Percentiles rank a stretch among this genome's conserved stretches.
Evolutionary conservation across 148 eudicot species (phyloP).

Genomic region (Nepenthes gracilis): DNA sequence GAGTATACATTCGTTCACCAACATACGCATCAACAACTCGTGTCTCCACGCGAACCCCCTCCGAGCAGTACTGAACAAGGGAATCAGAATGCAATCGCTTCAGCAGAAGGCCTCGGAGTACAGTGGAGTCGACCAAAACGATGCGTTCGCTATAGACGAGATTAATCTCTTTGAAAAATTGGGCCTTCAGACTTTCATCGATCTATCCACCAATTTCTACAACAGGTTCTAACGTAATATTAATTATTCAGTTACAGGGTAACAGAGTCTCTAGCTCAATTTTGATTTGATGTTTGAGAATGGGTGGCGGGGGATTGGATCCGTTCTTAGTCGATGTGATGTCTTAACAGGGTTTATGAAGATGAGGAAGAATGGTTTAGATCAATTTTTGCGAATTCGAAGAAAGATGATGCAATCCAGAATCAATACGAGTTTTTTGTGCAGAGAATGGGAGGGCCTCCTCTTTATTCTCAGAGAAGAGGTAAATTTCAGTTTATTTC

Average conservation of each 20-base stretch:
- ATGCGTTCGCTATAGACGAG: slow-evolving; percentile 75
- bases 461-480: slow-evolving; percentile 72
- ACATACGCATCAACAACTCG: not conserved
- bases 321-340: not conserved
- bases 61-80: not conserved
- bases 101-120: slow-evolving; percentile 80
- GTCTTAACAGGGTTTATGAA: slow-evolving; percentile 62
- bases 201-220: slow-evolving; percentile 86
- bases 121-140: slow-evolving; percentile 61
- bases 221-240: slow-evolving; percentile 30
- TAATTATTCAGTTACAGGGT: not conserved
- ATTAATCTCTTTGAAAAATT: slow-evolving; percentile 70
- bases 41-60: slow-evolving; percentile 9
- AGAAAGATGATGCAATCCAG: slow-evolving; percentile 89
- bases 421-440: slow-evolving; percentile 92
- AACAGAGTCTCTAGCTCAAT: too few relatives aligned
- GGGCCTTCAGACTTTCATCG: slow-evolving; percentile 68
- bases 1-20: too few relatives aligned
- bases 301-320: too few relatives aligned
- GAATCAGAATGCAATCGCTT: slow-evolving; percentile 53
- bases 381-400: slow-evolving; percentile 71
- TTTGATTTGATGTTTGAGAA: too few relatives aligned
- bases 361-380: slow-evolving; percentile 96
- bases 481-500: slow-evolving; percentile 19
- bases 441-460: slow-evolving; percentile 94